phyloP scores from a whole-genome alignment of 495 filamentous ascomycete genomes.

The Cercophora newfieldiana region DNA sequence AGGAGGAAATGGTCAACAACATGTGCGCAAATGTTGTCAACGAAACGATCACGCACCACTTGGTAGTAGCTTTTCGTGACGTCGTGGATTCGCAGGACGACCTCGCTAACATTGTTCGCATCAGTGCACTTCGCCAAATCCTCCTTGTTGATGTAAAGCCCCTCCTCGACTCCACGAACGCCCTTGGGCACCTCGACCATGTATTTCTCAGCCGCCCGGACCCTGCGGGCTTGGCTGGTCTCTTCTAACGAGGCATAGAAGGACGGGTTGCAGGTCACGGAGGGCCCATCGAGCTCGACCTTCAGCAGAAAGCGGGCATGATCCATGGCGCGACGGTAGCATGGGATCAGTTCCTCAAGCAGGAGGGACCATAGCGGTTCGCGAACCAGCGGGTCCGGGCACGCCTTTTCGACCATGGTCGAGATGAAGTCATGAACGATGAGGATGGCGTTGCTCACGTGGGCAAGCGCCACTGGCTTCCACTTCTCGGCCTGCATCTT shows the following conservation, averaged over 20 bases:
- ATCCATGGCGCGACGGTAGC: slow-evolving; percentile 47
- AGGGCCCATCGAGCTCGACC: slow-evolving; percentile 48
- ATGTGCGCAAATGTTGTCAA: slow-evolving; percentile 53
- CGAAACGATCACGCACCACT: slow-evolving; percentile 56
- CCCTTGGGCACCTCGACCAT: background rate
- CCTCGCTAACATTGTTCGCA: slow-evolving; percentile 45
- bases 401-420: slow-evolving; percentile 36
- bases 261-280: slow-evolving; percentile 55
- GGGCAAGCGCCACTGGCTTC: slow-evolving; percentile 24
- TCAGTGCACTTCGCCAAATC: background rate
- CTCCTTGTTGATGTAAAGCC: background rate
- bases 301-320: slow-evolving; percentile 49
- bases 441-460: slow-evolving; percentile 48
- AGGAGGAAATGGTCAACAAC: slow-evolving; percentile 39
- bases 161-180: slow-evolving; percentile 3
- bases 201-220: slow-evolving; percentile 19
- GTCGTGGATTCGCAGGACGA: slow-evolving; percentile 56
- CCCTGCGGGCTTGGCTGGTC: slow-evolving; percentile 28
- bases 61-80: slow-evolving; percentile 61
- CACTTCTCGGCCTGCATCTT: slow-evolving; percentile 56
- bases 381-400: slow-evolving; percentile 40
- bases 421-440: slow-evolving; percentile 51
- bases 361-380: slow-evolving; percentile 42
- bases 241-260: slow-evolving; percentile 53
- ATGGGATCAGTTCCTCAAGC: slow-evolving; percentile 41